Base-by-base conservation (phyloP, 2,329 filamentous ascomycete genomes). In the Cyphellophora europaea region DNA sequence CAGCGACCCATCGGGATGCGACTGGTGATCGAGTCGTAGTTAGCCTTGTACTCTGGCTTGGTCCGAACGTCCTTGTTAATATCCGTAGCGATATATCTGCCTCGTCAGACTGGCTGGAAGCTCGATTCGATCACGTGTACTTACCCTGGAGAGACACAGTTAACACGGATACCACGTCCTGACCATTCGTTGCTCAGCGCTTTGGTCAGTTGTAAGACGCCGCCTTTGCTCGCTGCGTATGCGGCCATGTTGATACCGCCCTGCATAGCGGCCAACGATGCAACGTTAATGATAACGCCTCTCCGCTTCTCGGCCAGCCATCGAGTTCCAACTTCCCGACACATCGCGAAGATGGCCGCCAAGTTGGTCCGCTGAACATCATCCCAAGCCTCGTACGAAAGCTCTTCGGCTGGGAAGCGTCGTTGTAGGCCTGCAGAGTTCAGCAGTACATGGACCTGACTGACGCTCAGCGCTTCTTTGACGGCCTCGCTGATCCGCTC, bases 61-160 rank as follows among this genome's bases (percentile, higher is more conserved):
- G 19, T 18, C 6, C 33, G 33, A 6, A 17, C 32, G 14, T 32
- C 23, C 5, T 11, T 15, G 13, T 35, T 44, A 38, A 46, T 43
- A 21, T 43, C 41, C 13, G 43, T 46, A 10, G 33, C 41, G 18
- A 39, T 37, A 28, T 40, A 48, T 11, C 32, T 34, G 29, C 15
- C 4, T n/a, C 21, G 21, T 11, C 21, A 25, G 21, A 25, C 11
- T 25, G 21, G 11, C 11, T n/a, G n/a, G n/a, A n/a, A n/a, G n/a
- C n/a, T n/a, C n/a, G n/a, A n/a, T n/a, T n/a, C n/a, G n/a, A n/a
- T n/a, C n/a, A n/a, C n/a, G n/a, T 11, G 3, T 10, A 25, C 17
- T 34, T 93, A 93, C 0, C 87, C 87, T 0, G 86, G 87, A 2
- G 86, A 85, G 52, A 93, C 83, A 6, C 81, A 82, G 56, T 93